Conservation (phyloP, 805 yeast species). For the Candida quercuum region DNA sequence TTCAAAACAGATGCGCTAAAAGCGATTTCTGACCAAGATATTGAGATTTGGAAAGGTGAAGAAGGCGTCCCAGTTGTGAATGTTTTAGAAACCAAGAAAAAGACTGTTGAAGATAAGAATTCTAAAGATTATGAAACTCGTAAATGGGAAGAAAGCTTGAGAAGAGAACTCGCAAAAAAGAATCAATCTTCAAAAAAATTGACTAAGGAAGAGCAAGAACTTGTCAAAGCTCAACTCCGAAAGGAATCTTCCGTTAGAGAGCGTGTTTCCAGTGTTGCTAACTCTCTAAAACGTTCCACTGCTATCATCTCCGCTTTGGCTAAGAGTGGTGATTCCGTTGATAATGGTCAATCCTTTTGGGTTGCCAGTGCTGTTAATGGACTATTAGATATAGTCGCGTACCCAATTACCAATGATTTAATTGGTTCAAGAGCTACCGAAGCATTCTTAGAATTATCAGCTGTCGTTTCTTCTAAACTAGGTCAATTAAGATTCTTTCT, state of each 20-base stretch:
- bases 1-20: constrained; percentile 23
- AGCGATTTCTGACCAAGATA: constrained; percentile 41
- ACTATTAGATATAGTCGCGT: constrained; percentile 40
- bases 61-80: constrained; percentile 70
- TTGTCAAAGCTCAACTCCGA: constrained; percentile 56
- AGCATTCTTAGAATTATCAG: constrained; percentile 51
- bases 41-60: constrained; percentile 60
- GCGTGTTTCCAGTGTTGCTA: constrained; percentile 34
- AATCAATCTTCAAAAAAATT: constrained; percentile 46
- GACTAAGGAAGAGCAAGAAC: constrained; percentile 69
- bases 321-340: constrained; percentile 40
- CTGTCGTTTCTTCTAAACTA: constrained; percentile 45
- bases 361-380: constrained; percentile 56
- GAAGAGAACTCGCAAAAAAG: constrained; percentile 66
- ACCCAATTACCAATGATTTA: constrained; percentile 28
- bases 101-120: constrained; percentile 55
- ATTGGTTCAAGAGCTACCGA: constrained; percentile 40
- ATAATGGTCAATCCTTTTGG: constrained; percentile 69
- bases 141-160: constrained; percentile 85
- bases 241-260: constrained; percentile 56
- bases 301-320: constrained; percentile 51
- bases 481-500: constrained; percentile 45
- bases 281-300: constrained; percentile 42
- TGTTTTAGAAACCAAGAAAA: constrained; percentile 44
- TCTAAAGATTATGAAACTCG: constrained; percentile 78